These are phyloP conservation scores for Phlegmacium glaucopus DNA, from an alignment of 768 basidiomycete species.

Conservation along the genomic window DNA sequence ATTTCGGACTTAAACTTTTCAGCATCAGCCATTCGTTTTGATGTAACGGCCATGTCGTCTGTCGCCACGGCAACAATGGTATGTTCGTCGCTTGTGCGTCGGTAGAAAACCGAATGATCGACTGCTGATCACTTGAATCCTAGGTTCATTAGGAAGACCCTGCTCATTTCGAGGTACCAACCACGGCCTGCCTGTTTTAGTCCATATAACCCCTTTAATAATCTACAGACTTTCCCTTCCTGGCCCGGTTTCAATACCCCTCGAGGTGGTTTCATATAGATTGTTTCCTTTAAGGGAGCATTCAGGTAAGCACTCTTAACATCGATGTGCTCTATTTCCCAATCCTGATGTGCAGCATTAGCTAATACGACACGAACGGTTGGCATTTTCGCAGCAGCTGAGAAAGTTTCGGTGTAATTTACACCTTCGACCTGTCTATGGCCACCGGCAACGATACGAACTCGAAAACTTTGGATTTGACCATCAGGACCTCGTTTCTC, in stretches of 20 bases:
- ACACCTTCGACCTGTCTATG: slow-evolving; percentile 38
- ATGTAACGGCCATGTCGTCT: too few species aligned
- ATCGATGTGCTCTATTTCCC: slow-evolving; percentile 39
- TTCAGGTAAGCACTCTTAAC: slow-evolving; percentile 36
- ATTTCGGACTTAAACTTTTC: too few species aligned
- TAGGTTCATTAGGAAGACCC: slow-evolving; percentile 3
- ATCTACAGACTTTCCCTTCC: slow-evolving; percentile 13
- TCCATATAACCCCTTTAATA: slow-evolving; percentile 33
- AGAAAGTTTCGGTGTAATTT: slow-evolving; percentile 20
- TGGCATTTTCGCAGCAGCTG: slow-evolving; percentile 28
- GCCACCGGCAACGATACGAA: slow-evolving; percentile 27
- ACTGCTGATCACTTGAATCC: slow-evolving; percentile 7
- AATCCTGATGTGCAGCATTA: slow-evolving; percentile 28
- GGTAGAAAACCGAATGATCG: too few species aligned
- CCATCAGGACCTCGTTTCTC: slow-evolving; percentile 34
- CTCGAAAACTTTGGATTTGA: slow-evolving; percentile 28
- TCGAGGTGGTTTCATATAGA: slow-evolving; percentile 37
- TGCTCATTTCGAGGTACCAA: slow-evolving; percentile 24
- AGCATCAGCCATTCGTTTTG: too few species aligned
- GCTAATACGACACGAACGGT: slow-evolving; percentile 28
- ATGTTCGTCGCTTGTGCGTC: too few species aligned
- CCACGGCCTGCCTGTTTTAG: slow-evolving; percentile 27
- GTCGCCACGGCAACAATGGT: too few species aligned
- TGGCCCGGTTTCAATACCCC: slow-evolving; percentile 25
- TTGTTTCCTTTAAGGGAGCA: slow-evolving; percentile 25